Percentiles rank a stretch among this genome's conserved stretches.
Evolutionary conservation across 2,329 filamentous ascomycete species (phyloP).

Genomic region (Chaetomiaceae sp.): DNA sequence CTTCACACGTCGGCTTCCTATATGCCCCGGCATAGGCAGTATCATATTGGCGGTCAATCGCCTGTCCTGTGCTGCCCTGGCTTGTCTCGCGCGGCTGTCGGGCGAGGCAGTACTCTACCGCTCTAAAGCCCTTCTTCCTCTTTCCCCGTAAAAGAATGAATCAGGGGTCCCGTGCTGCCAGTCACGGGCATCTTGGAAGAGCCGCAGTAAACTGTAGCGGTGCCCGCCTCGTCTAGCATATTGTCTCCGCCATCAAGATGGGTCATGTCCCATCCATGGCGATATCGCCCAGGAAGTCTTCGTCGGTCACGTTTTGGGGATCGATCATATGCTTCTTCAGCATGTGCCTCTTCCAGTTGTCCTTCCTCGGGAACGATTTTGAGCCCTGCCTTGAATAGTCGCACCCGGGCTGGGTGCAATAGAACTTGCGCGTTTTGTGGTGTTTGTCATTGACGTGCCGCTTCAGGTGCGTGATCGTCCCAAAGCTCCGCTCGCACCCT

Average conservation of each 20-base stretch:
- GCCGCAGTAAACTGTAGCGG: not conserved
- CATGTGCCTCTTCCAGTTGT: slow-evolving; percentile 62
- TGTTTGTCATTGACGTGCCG: slow-evolving; percentile 61
- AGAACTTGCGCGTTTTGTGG: slow-evolving; percentile 55
- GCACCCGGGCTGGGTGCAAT: slow-evolving; percentile 52
- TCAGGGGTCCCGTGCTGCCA: no score
- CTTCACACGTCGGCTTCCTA: not conserved
- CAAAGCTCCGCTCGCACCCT: slow-evolving; percentile 53
- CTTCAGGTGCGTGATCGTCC: slow-evolving; percentile 58
- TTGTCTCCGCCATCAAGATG: not conserved
- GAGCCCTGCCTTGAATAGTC: slow-evolving; percentile 53
- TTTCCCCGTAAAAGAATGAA: not conserved
- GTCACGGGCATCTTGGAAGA: not conserved
- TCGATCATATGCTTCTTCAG: slow-evolving; percentile 49
- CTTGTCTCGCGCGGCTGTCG: not conserved
- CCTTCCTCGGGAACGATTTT: slow-evolving; percentile 57
- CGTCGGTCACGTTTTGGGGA: slow-evolving; percentile 41
- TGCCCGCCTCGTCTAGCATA: not conserved
- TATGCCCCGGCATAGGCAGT: not conserved
- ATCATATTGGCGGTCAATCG: not conserved
- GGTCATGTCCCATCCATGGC: slow-evolving; percentile 27
- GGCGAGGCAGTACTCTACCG: no score
- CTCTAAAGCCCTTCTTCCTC: no score
- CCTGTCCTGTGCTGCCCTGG: not conserved
- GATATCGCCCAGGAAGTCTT: slow-evolving; percentile 38